Conservation (phyloP, 345 rosid genomes). For the Salix arbutifolia region DNA sequence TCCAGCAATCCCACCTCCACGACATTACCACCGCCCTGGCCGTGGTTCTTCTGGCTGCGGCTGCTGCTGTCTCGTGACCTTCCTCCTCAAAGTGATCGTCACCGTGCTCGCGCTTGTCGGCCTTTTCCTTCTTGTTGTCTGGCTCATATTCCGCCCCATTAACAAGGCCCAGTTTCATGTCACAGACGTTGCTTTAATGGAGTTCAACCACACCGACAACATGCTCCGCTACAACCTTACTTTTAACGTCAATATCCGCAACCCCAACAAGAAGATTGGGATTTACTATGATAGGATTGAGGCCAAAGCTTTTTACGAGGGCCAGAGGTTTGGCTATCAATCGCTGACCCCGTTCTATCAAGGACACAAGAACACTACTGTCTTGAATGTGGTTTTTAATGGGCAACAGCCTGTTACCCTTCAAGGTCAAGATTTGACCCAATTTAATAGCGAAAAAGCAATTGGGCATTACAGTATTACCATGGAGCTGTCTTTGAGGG, state of each 20-base stretch:
- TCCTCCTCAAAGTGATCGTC: conserved; percentile 42
- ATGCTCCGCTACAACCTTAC: conserved; percentile 31
- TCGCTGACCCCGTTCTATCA: conserved; percentile 54
- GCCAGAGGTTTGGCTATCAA: conserved; percentile 31
- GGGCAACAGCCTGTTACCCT: conserved; percentile 37
- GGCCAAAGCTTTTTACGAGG: conserved; percentile 29
- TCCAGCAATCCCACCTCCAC: conserved; percentile 53
- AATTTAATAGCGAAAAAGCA: conserved; percentile 33
- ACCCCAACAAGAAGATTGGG: conserved; percentile 42
- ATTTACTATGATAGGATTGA: conserved; percentile 37
- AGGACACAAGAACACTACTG: conserved; percentile 71
- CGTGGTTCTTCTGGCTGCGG: conserved; percentile 42
- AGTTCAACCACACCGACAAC: conserved; percentile 30
- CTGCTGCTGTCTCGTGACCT: conserved; percentile 56
- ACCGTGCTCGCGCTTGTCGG: conserved; percentile 33
- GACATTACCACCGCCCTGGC: conserved; percentile 45
- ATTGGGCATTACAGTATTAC: conserved; percentile 45
- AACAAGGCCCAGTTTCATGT: conserved; percentile 37
- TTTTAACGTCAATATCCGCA: conserved; percentile 31
- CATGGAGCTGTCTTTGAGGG: conserved; percentile 47
- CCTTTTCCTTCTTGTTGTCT: conserved; percentile 30
- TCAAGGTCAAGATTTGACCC: conserved; percentile 17
- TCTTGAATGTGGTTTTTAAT: conserved; percentile 34
- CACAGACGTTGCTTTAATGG: conserved; percentile 32
- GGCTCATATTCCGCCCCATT: conserved; percentile 42